Evolutionary conservation across 306 rosid genomes (phyloP), one percentile per base, ranked within the genome.

Genomic region (Malus sylvestris): DNA sequence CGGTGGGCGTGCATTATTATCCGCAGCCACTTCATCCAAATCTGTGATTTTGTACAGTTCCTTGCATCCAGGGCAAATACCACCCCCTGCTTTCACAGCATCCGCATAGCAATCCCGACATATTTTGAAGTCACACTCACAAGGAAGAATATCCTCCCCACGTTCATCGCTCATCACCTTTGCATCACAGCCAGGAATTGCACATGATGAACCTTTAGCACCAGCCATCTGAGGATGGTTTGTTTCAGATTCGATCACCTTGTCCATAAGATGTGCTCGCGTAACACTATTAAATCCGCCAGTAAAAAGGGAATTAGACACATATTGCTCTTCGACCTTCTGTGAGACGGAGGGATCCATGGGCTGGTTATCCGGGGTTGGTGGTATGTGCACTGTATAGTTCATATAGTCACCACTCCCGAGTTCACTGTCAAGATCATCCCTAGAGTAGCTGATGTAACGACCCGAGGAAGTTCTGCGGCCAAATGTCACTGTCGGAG

Each of bases 201-300:
- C 91, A 79, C 98, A 94, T 1, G 90, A 86, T 66, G 97, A 92
- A 18, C 97, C 98, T 82, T 89, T 94, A 23, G 91, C 86, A 67
- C 98, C 98, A 1, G 98, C 97, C 98, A 94, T 92, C 87, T 94
- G 98, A 10, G 97, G 97, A 84, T 94, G 98, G 81, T 71, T 90
- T 76, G 87, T 85, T 82, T 94, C 96, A 15, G 98, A 90, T 45
- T 94, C 98, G 27, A 70, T 92, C 73, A 94, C 98, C 79, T 94
- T 94, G 81, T 94, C 97, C 98, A 92, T 94, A 40, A 94, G 87
- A 85, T 94, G 98, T 19, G 97, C 97, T 44, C 94, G 73, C 0
- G 97, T 92, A 13, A 86, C 92, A 52, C 95, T 91, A 68, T 94
- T 94, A 86, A 90, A 94, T 20, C 98, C 98, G 16, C 98, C 98